Evolutionary conservation across 2,329 filamentous ascomycete genomes (phyloP), one percentile per base, ranked within the genome.

Genomic region (Orbilia brochopaga): DNA sequence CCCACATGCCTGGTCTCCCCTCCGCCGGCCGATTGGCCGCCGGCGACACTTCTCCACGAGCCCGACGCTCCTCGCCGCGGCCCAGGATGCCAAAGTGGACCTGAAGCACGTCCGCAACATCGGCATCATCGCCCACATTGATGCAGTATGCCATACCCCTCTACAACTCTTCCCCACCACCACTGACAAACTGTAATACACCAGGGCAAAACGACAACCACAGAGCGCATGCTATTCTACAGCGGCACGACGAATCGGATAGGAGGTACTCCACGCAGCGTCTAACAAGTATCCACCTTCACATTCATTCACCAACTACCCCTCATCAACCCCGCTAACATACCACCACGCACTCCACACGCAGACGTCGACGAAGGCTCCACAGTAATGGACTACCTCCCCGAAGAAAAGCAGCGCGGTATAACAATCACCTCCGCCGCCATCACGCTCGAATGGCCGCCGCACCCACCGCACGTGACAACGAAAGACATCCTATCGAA

Each of bases 341-440:
- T 17, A 24, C 3, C 30, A n/a, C 7, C 8, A 3, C 97, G 97
- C 77, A 94, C 97, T 83, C 94, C 97, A 81, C 94, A 97, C 42
- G 87, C 93, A 78, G 92, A 92, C 73, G 92, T 93, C 79, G 94
- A 99, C 84, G 86, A 90, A 42, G 92, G 97, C 40, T 94, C 94
- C 75, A 94, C 94, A 73, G 99, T 99, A 83, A 99, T 99, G 94
- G 94, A 99, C 83, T 97, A 92, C 32, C 99, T 99, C 94, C 94
- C 97, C 77, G 84, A 99, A 76, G 94, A 99, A 82, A 86, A 94
- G 81, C 94, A 97, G 80, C 96, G 97, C 83, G 93, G 93, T 77
- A 99, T 99, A 80, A 99, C 93, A 64, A 99, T 99, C 78, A 93
- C 97, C 80, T 97, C 93, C 75, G 94, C 94, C 15, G 94, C 94